Evolutionary conservation across 768 basidiomycete genomes (phyloP).

Genomic region (Russula sp.): DNA sequence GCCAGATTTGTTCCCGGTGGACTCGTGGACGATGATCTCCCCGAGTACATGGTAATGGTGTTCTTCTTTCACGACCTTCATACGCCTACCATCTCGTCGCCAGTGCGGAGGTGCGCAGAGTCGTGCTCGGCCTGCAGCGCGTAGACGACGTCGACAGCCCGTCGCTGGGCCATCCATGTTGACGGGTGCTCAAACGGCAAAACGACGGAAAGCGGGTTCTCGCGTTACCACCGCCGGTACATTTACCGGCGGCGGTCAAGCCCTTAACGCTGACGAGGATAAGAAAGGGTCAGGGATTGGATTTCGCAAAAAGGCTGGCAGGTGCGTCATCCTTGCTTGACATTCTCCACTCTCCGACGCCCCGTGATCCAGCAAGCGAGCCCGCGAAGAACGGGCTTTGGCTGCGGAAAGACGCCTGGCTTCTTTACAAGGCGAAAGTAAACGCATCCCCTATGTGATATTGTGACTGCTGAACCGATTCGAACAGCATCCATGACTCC

Average conservation of each 20-base stretch:
- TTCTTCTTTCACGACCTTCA: background rate
- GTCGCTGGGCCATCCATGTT: constrained; percentile 51
- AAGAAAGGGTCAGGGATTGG: constrained; percentile 52
- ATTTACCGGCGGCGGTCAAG: constrained; percentile 57
- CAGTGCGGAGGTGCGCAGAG: constrained; percentile 81
- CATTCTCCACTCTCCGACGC: background rate
- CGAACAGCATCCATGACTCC: constrained; percentile 4
- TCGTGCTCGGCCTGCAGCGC: constrained; percentile 53
- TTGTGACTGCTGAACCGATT: background rate
- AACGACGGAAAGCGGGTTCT: constrained; percentile 67
- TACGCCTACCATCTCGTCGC: constrained; percentile 3
- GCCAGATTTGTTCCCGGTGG: constrained; percentile 50
- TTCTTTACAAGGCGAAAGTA: constrained; percentile 43
- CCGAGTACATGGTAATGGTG: constrained; percentile 69
- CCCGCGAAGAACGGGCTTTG: constrained; percentile 71
- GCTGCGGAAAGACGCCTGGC: constrained; percentile 66
- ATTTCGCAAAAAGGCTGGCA: constrained; percentile 68
- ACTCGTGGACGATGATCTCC: constrained; percentile 55
- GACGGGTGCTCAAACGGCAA: constrained; percentile 60
- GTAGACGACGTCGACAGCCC: constrained; percentile 42
- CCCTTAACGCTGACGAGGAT: constrained; percentile 43
- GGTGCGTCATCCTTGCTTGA: constrained; percentile 41
- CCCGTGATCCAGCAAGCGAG: constrained; percentile 56
- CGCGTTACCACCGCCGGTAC: constrained; percentile 60
- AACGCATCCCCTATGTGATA: constrained; percentile 10